phyloP scores from a whole-genome alignment of 2,329 filamentous ascomycete genomes.

The Aureobasidium sp. region DNA sequence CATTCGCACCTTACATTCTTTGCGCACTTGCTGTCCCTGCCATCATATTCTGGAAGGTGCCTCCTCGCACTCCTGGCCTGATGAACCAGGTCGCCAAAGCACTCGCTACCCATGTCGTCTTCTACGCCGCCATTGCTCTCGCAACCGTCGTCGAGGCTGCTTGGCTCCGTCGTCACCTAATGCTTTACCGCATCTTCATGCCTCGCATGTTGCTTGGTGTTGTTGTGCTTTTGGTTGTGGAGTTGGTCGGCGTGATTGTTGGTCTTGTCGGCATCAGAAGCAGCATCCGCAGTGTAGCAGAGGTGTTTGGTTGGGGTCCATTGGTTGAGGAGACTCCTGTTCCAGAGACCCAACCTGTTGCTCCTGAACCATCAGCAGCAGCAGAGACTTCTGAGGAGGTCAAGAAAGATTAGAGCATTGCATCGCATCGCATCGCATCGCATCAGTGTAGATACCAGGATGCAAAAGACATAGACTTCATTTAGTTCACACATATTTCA shows the following conservation, averaged over 20 bases:
- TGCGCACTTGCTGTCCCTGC: conserved; percentile 73
- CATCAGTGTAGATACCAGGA: background rate
- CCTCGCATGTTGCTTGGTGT: conserved; percentile 83
- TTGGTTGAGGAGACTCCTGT: background rate
- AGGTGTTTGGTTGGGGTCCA: conserved; percentile 70
- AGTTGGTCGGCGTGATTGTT: conserved; percentile 62
- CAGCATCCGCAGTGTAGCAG: conserved; percentile 69
- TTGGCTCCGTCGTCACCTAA: conserved; percentile 79
- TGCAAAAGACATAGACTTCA: background rate
- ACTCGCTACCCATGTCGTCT: conserved; percentile 66
- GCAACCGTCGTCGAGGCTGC: conserved; percentile 89
- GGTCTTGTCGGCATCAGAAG: conserved; percentile 65
- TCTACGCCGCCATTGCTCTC: conserved; percentile 73
- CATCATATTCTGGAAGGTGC: conserved; percentile 79
- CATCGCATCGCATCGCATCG: background rate
- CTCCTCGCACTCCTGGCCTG: conserved; percentile 55
- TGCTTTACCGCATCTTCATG: conserved; percentile 91
- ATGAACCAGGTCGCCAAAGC: conserved; percentile 63
- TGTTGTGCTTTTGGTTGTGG: conserved; percentile 62
- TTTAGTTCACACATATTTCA: background rate
- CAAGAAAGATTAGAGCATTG: background rate
- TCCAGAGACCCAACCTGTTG: background rate
- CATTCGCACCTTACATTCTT: conserved; percentile 80
- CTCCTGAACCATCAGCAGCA: background rate
- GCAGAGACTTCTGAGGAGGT: background rate